These are phyloP conservation scores for Colletotrichum coccodes DNA, from an alignment of 2,329 filamentous ascomycete species.

Conservation along the genomic window DNA sequence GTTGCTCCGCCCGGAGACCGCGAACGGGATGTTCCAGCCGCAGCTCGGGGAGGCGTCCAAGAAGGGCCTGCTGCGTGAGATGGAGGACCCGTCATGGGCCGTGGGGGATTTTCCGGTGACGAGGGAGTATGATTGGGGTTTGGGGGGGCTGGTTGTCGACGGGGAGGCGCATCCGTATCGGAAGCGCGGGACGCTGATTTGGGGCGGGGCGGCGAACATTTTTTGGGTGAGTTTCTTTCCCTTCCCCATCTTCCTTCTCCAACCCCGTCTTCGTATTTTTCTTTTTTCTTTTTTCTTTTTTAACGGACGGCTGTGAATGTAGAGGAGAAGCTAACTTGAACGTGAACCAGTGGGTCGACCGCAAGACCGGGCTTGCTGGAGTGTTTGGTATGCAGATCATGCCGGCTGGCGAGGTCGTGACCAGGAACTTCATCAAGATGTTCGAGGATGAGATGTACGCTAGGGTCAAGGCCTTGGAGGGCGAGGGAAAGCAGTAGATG, in stretches of 20 bases:
- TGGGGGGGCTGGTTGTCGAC: slow-evolving; percentile 52
- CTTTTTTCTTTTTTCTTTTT: neutral
- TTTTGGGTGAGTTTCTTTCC: slow-evolving; percentile 51
- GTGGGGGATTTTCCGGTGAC: slow-evolving; percentile 43
- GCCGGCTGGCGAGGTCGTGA: slow-evolving; percentile 49
- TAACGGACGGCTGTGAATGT: too few relatives aligned
- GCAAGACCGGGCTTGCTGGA: slow-evolving; percentile 49
- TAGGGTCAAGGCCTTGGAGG: slow-evolving; percentile 29
- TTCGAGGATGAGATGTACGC: slow-evolving; percentile 52
- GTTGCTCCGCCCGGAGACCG: slow-evolving; percentile 52
- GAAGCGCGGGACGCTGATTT: slow-evolving; percentile 50
- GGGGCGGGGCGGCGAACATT: slow-evolving; percentile 57
- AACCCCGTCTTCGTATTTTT: neutral
- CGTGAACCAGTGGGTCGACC: slow-evolving; percentile 42
- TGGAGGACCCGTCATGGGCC: slow-evolving; percentile 37
- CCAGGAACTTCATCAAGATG: slow-evolving; percentile 43
- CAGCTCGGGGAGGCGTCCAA: slow-evolving; percentile 46
- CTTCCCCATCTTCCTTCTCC: neutral
- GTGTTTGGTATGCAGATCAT: slow-evolving; percentile 53
- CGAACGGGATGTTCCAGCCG: slow-evolving; percentile 56
- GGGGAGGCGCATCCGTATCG: slow-evolving; percentile 47
- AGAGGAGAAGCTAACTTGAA: neutral
- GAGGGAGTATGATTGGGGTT: slow-evolving; percentile 50
- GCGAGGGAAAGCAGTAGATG: neutral
- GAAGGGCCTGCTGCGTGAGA: slow-evolving; percentile 37